These are phyloP conservation scores for Metarhizium sp. DNA, from an alignment of 2,329 filamentous ascomycete genomes.

Conservation along the genomic window DNA sequence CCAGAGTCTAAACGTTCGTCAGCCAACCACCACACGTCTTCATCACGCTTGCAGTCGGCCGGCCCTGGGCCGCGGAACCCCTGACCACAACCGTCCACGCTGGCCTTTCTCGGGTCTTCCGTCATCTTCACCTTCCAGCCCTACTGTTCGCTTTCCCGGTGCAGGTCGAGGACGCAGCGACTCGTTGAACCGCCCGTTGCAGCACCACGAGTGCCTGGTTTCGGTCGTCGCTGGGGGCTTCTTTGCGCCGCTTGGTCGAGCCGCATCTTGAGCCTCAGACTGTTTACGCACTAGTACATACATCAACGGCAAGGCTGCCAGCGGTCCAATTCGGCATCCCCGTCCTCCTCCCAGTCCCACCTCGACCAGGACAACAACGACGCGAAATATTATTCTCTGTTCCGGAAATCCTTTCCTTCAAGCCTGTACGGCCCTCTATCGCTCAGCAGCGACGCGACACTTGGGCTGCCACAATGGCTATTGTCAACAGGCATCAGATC, in stretches of 20 bases:
- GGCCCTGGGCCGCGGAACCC: conserved; percentile 3
- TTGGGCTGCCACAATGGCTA: conserved; percentile 18
- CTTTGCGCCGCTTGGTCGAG: conserved; percentile 6
- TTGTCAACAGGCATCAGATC: conserved; percentile 20
- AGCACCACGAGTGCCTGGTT: not conserved
- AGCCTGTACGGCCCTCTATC: not conserved
- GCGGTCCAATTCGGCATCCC: conserved; percentile 1
- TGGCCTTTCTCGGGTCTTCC: conserved; percentile 5
- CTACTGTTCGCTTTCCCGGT: conserved; percentile 4
- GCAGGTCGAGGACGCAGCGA: conserved; percentile 1
- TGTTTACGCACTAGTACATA: conserved; percentile 3
- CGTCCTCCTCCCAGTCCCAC: not conserved
- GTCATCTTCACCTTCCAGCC: conserved; percentile 1
- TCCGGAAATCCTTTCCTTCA: not conserved
- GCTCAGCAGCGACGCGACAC: not conserved
- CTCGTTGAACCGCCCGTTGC: not conserved
- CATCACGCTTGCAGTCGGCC: not conserved
- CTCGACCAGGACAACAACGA: not conserved
- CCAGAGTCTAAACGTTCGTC: not conserved
- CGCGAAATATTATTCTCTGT: not conserved
- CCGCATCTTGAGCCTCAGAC: conserved; percentile 3
- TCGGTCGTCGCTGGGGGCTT: not conserved
- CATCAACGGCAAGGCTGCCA: not conserved
- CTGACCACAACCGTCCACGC: conserved; percentile 5
- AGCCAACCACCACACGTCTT: conserved; percentile 1